phyloP scores from a whole-genome alignment of 805 yeast genomes.

The Candida manassasensis region DNA sequence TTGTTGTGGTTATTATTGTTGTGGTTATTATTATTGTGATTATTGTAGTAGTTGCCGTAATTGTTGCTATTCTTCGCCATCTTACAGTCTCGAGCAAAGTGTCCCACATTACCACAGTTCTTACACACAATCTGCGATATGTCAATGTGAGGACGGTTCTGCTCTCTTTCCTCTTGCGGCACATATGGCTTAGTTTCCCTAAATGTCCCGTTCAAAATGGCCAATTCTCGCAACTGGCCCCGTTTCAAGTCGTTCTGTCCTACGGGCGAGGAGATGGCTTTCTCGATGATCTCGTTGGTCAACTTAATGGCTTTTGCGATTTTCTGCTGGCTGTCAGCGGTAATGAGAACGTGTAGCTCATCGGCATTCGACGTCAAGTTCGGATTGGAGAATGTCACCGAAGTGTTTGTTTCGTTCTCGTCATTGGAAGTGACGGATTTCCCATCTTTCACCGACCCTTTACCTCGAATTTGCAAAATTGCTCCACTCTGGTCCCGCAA shows the following conservation, averaged over 20 bases:
- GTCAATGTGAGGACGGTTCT: constrained; percentile 35
- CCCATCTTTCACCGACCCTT: constrained; percentile 95
- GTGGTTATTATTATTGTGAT: neutral
- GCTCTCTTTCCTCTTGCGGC: constrained; percentile 18
- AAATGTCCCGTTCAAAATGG: constrained; percentile 89
- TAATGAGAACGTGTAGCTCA: constrained; percentile 82
- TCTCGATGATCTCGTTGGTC: constrained; percentile 71
- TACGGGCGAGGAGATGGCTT: constrained; percentile 84
- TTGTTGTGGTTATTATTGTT: neutral
- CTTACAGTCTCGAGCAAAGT: constrained; percentile 83
- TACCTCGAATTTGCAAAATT: constrained; percentile 84
- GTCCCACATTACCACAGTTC: constrained; percentile 79
- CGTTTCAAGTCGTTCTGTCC: constrained; percentile 91
- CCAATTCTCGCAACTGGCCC: constrained; percentile 86
- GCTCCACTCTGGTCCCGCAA: constrained; percentile 87
- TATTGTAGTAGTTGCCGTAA: neutral
- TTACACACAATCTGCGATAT: constrained; percentile 59
- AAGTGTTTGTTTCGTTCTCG: constrained; percentile 14
- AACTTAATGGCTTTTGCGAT: constrained; percentile 69
- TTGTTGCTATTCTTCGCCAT: constrained; percentile 28
- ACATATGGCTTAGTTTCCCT: constrained; percentile 67
- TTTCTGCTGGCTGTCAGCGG: constrained; percentile 76
- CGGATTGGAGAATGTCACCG: constrained; percentile 18
- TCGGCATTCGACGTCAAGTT: constrained; percentile 40
- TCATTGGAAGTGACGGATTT: constrained; percentile 52